Evolutionary conservation across 306 rosid genomes (phyloP), one percentile per base, ranked within the genome.

Genomic region (Trifolium subterraneum): DNA sequence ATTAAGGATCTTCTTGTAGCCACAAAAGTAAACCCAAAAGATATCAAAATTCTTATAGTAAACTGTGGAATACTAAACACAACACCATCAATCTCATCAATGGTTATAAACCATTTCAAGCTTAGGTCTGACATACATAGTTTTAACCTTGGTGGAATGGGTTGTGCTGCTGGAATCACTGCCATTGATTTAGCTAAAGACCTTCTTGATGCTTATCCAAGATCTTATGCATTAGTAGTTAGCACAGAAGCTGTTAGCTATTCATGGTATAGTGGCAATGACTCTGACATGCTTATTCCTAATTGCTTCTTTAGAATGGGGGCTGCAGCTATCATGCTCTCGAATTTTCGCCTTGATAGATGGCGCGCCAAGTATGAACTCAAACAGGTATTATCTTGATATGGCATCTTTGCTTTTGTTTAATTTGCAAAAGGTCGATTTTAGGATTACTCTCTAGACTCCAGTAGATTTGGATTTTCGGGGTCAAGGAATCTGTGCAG

Each of bases 281-380:
- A 86, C 64, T 7, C 8, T 8, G 85, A 88, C 29, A 81, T 86
- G 91, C 81, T 88, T 7, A 77, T 86, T 55, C 79, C 93, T 42
- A 90, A 88, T 78, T 90, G 96, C 88, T 88, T 86, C 93, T 80
- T 85, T 45, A 84, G 90, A 64, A 88, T 88, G 90, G 91, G 96
- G 6, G 88, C 90, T 39, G 80, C 93, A 12, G 88, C 96, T 25
- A 54, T 85, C 41, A 12, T 90, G 76, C 91, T 88, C 44, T 88
- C 91, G 0, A 82, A 85, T 83, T 82, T 64, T 45, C 86, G 62
- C 54, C 55, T 64, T 0, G 83, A 88, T 35, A 61, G 91, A 64
- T 86, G 96, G 96, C 85, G 79, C 0, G 89, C 96, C 79, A 90
- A 88, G 78, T 88, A 88, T 18, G 79, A 85, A 77, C 89, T 86